Conservation (phyloP, 139 green algal species). For the Picochlorum sp. region DNA sequence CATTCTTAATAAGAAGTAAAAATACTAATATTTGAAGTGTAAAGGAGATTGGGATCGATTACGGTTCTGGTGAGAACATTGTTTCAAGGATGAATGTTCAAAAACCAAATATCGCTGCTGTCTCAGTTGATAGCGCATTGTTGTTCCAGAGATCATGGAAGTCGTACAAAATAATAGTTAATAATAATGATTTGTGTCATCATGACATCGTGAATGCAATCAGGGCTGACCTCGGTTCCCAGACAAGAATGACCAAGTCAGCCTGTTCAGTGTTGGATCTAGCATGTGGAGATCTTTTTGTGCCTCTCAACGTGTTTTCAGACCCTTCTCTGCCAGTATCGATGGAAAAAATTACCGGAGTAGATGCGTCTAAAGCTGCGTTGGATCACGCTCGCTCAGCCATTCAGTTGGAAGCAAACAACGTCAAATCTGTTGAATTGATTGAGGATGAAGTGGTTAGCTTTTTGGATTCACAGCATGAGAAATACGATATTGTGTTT, state of each 20-base stretch:
- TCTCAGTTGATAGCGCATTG: background rate
- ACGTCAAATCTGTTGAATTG: background rate
- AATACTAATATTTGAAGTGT: no score
- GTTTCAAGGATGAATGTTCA: no score
- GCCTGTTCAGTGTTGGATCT: background rate
- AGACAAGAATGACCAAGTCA: background rate
- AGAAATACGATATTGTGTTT: constrained; percentile 1
- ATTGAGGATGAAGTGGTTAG: background rate
- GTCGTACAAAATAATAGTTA: background rate
- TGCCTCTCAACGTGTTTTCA: background rate
- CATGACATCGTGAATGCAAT: background rate
- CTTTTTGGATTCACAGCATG: background rate
- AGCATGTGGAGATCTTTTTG: background rate
- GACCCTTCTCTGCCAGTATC: background rate
- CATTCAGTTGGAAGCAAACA: no score
- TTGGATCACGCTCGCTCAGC: background rate
- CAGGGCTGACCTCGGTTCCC: background rate
- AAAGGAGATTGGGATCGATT: no score
- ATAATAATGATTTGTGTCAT: background rate
- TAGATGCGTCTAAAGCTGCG: background rate
- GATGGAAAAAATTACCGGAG: background rate
- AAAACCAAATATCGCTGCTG: no score
- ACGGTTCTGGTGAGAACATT: no score
- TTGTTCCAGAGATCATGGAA: constrained; percentile 1
- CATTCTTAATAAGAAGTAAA: no score